phyloP scores from a whole-genome alignment of 2,329 filamentous ascomycete species.

The Alternaria dauci region DNA sequence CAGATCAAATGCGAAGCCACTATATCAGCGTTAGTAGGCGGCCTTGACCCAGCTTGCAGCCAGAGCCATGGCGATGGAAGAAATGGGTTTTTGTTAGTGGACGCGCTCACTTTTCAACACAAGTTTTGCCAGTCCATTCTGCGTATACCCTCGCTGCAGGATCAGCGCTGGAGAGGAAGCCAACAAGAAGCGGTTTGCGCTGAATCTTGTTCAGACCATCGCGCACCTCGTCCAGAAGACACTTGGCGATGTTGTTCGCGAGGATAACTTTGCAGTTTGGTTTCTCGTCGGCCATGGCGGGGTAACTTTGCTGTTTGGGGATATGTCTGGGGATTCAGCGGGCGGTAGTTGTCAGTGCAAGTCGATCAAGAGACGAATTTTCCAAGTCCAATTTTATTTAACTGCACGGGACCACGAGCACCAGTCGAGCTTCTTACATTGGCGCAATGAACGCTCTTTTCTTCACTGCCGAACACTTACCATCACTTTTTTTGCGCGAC shows the following conservation, averaged over 20 bases:
- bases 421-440: conserved; percentile 2
- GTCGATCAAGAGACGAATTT: background rate
- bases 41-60: background rate
- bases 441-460: conserved; percentile 3
- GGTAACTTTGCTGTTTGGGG: conserved; percentile 17
- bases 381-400: background rate
- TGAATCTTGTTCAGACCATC: conserved; percentile 76
- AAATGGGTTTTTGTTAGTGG: background rate
- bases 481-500: conserved; percentile 19
- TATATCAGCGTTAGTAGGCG: conserved; percentile 48
- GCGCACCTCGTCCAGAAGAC: conserved; percentile 78
- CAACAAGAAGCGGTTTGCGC: conserved; percentile 80
- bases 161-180: conserved; percentile 91
- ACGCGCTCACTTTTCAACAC: conserved; percentile 83
- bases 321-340: conserved; percentile 5
- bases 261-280: conserved; percentile 88
- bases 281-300: conserved; percentile 50
- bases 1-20: conserved; percentile 89
- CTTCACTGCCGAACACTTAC: conserved; percentile 6
- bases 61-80: background rate
- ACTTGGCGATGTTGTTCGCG: conserved; percentile 85
- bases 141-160: conserved; percentile 92
- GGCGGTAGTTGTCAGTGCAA: background rate
- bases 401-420: background rate
- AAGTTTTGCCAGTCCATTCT: conserved; percentile 97